A percentile compares a stretch with the other conserved stretches of the same genome.
Evolutionary conservation across 352 stramenopile genomes (phyloP).

Genomic region (Phytophthora foliorum): DNA sequence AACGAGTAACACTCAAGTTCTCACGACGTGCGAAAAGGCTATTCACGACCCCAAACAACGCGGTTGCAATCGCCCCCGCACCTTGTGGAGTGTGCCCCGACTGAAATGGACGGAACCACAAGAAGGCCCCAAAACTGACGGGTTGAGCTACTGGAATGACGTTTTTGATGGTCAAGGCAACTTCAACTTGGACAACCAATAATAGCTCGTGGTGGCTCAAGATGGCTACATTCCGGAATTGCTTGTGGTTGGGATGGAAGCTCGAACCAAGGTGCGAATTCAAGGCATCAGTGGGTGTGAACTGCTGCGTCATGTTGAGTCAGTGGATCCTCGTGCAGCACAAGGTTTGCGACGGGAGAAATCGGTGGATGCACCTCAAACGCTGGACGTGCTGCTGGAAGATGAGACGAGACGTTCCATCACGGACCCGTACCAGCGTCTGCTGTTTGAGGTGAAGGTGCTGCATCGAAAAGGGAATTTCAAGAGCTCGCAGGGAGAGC

Average conservation of each 20-base stretch:
- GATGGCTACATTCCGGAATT: slow-evolving; percentile 4
- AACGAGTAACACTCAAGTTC: too few relatives aligned
- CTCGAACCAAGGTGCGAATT: slow-evolving; percentile 45
- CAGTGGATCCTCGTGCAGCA: slow-evolving; percentile 66
- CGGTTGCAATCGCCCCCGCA: too few relatives aligned
- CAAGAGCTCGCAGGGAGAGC: slow-evolving; percentile 62
- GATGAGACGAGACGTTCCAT: slow-evolving; percentile 70
- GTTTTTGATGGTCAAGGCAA: not conserved
- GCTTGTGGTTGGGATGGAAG: slow-evolving; percentile 29
- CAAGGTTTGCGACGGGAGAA: slow-evolving; percentile 60
- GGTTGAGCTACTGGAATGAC: not conserved
- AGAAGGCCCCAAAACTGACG: too few relatives aligned
- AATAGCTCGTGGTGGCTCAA: slow-evolving; percentile 3
- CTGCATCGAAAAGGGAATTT: slow-evolving; percentile 77
- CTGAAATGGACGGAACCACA: too few relatives aligned
- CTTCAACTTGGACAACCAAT: slow-evolving; percentile 7
- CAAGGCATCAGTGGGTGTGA: slow-evolving; percentile 53
- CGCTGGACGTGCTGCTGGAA: slow-evolving; percentile 67
- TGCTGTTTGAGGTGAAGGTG: slow-evolving; percentile 74
- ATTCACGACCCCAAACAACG: too few relatives aligned
- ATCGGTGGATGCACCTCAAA: slow-evolving; percentile 10
- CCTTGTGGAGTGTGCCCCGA: too few relatives aligned
- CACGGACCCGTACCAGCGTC: slow-evolving; percentile 66
- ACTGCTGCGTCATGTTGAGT: slow-evolving; percentile 53
- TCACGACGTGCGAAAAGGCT: too few relatives aligned